These are phyloP conservation scores for Exserohilum rostratum DNA, from an alignment of 2,329 filamentous ascomycete genomes.

Conservation along the genomic window DNA sequence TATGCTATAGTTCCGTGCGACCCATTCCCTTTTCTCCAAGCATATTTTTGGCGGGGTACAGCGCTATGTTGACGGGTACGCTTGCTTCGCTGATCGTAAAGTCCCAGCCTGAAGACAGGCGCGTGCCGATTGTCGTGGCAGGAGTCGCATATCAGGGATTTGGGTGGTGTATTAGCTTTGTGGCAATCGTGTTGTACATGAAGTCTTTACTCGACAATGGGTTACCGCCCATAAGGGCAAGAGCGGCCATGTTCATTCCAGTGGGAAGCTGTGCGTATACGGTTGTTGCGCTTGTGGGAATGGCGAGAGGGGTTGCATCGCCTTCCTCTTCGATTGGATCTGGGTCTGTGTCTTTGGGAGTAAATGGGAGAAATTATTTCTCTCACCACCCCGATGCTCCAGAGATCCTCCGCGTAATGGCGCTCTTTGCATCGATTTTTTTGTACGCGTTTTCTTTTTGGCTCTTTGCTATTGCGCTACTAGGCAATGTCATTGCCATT, in stretches of 20 bases:
- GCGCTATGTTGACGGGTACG: constrained; percentile 71
- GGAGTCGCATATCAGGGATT: constrained; percentile 72
- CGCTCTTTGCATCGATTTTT: constrained; percentile 56
- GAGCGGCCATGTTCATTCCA: constrained; percentile 74
- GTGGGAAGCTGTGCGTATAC: constrained; percentile 74
- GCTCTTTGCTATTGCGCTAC: constrained; percentile 54
- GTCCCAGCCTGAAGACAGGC: constrained; percentile 61
- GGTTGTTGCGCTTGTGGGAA: constrained; percentile 70
- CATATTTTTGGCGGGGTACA: constrained; percentile 73
- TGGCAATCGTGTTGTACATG: constrained; percentile 73
- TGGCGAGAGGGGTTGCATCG: constrained; percentile 60
- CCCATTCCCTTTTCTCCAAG: constrained; percentile 72
- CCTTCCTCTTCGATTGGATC: not conserved
- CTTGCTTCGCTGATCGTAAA: constrained; percentile 68
- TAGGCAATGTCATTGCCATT: constrained; percentile 28
- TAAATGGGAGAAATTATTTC: constrained; percentile 43
- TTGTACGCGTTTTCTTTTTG: constrained; percentile 67
- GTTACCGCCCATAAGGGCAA: constrained; percentile 64
- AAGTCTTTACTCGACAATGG: constrained; percentile 68
- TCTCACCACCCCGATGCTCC: constrained; percentile 22
- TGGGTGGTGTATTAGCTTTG: constrained; percentile 67
- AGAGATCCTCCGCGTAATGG: constrained; percentile 50
- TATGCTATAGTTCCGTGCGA: constrained; percentile 60
- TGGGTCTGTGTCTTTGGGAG: not conserved
- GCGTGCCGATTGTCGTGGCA: constrained; percentile 66